A percentile compares a stretch with the other conserved stretches of the same genome.
These are phyloP conservation scores for Anisogramma anomala DNA, from an alignment of 2,329 filamentous ascomycete genomes.

Conservation along the genomic window DNA sequence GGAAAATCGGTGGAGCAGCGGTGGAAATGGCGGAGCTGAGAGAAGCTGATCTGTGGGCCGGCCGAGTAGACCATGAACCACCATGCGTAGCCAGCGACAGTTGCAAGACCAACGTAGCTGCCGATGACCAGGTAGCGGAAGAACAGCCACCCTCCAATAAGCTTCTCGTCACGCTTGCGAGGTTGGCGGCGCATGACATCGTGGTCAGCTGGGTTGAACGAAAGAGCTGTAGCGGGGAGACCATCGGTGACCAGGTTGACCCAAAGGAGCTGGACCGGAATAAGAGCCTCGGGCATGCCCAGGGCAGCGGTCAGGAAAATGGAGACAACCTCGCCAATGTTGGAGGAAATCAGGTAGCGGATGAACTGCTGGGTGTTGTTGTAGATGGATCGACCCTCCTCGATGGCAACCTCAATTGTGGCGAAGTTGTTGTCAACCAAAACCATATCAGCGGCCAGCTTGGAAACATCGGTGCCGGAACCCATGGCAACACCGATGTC, in stretches of 20 bases:
- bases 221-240: slow-evolving; percentile 87
- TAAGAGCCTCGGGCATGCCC: slow-evolving; percentile 94
- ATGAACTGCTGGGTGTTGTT: slow-evolving; percentile 99
- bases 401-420: slow-evolving; percentile 89
- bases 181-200: slow-evolving; percentile 94
- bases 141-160: slow-evolving; percentile 93
- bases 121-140: slow-evolving; percentile 96
- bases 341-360: slow-evolving; percentile 95
- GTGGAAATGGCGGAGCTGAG: slow-evolving; percentile 86
- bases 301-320: slow-evolving; percentile 95
- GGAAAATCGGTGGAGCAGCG: slow-evolving; percentile 76
- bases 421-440: slow-evolving; percentile 98
- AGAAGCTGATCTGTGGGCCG: slow-evolving; percentile 85
- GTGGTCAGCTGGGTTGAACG: slow-evolving; percentile 96
- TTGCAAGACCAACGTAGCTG: slow-evolving; percentile 86
- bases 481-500: slow-evolving; percentile 99
- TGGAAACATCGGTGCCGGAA: slow-evolving; percentile 91
- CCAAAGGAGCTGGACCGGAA: slow-evolving; percentile 96
- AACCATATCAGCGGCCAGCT: slow-evolving; percentile 96
- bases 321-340: slow-evolving; percentile 97
- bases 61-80: slow-evolving; percentile 96
- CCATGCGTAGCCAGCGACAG: slow-evolving; percentile 97
- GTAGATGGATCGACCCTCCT: slow-evolving; percentile 96
- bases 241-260: slow-evolving; percentile 97
- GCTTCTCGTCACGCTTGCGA: slow-evolving; percentile 79